These are phyloP conservation scores for Hymenoscyphus fructigenus DNA, from an alignment of 2,329 filamentous ascomycete species.

Conservation along the genomic window DNA sequence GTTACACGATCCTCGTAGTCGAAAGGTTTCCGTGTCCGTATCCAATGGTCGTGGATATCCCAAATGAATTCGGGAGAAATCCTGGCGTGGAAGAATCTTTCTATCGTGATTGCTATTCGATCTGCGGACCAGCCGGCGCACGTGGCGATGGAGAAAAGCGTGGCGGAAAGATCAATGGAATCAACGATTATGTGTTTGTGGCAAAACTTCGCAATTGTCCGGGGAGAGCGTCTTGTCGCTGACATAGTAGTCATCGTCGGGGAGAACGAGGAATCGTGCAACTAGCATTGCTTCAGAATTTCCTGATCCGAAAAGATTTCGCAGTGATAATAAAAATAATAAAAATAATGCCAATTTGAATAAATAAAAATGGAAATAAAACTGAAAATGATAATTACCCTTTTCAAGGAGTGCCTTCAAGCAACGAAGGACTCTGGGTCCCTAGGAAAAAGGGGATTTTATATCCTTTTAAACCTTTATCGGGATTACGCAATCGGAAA, in stretches of 20 bases:
- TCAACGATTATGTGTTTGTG: slow-evolving; percentile 8
- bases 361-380: too few relatives aligned
- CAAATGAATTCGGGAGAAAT: slow-evolving; percentile 22
- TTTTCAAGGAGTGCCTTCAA: too few relatives aligned
- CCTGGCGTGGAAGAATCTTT: not conserved
- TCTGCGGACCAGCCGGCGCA: slow-evolving; percentile 29
- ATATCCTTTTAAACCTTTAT: too few relatives aligned
- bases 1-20: not conserved
- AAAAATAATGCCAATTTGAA: too few relatives aligned
- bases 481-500: too few relatives aligned
- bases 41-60: slow-evolving; percentile 13
- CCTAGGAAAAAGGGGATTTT: too few relatives aligned
- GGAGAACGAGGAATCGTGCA: not conserved
- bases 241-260: not conserved
- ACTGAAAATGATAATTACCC: too few relatives aligned
- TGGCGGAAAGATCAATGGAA: slow-evolving; percentile 2
- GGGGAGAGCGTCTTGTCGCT: slow-evolving; percentile 14
- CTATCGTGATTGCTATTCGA: slow-evolving; percentile 17
- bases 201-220: slow-evolving; percentile 14
- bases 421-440: too few relatives aligned
- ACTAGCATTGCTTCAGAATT: not conserved
- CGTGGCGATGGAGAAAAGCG: slow-evolving; percentile 22
- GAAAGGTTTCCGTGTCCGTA: not conserved
- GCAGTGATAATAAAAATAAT: not conserved
- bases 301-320: not conserved